These are phyloP conservation scores for Phialophora macrospora DNA, from an alignment of 2,329 filamentous ascomycete species.

Conservation along the genomic window DNA sequence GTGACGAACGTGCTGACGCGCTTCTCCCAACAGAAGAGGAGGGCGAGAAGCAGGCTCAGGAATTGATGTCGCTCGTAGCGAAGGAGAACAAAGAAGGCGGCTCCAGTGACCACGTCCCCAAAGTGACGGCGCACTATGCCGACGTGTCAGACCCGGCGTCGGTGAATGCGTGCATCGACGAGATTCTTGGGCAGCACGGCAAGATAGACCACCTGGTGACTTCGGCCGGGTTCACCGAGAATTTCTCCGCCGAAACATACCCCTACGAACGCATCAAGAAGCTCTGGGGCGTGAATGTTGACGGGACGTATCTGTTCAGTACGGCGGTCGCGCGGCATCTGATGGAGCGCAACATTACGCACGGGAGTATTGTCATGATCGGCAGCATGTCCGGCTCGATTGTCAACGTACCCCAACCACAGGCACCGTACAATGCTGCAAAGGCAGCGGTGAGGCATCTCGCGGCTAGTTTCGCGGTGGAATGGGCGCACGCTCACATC, in stretches of 20 bases:
- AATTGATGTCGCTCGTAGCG: conserved; percentile 73
- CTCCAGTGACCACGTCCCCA: conserved; percentile 67
- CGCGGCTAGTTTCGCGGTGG: conserved; percentile 84
- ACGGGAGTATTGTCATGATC: conserved; percentile 90
- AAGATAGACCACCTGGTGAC: conserved; percentile 92
- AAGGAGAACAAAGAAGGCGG: conserved; percentile 66
- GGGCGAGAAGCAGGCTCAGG: conserved; percentile 74
- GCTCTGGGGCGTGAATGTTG: conserved; percentile 92
- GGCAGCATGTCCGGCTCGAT: conserved; percentile 93
- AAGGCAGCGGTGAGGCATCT: conserved; percentile 92
- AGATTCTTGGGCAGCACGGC: conserved; percentile 72
- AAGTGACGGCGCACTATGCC: conserved; percentile 85
- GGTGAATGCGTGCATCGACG: conserved; percentile 73
- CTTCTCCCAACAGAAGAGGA: conserved; percentile 70
- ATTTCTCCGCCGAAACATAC: conserved; percentile 89
- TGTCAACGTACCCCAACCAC: conserved; percentile 93
- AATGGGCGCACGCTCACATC: conserved; percentile 88
- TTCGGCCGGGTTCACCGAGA: conserved; percentile 95
- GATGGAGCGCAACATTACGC: conserved; percentile 69
- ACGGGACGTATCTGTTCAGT: conserved; percentile 52
- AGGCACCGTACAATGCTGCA: conserved; percentile 88
- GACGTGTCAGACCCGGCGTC: conserved; percentile 82
- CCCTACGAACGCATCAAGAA: conserved; percentile 89
- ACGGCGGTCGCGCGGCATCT: conserved; percentile 65
- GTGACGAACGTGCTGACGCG: background rate